Evolutionary conservation across 2,329 filamentous ascomycete genomes (phyloP).

Genomic region (Ophiostoma fasciatum): DNA sequence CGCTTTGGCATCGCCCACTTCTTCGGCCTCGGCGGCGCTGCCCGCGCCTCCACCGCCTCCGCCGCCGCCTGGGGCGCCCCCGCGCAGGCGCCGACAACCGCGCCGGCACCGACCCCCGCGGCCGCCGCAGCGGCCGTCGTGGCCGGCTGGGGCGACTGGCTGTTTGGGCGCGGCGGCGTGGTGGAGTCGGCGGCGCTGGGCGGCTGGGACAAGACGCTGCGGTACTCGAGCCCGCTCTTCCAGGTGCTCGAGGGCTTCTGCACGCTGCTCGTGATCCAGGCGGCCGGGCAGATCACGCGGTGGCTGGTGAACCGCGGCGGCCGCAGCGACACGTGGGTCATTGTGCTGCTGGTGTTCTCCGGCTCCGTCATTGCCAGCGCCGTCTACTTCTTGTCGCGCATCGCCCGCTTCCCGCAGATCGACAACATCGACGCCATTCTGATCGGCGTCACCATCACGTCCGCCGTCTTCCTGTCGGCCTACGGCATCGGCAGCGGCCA

Average conservation of each 20-base stretch:
- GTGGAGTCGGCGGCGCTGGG: slow-evolving; percentile 69
- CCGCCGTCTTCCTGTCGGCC: slow-evolving; percentile 78
- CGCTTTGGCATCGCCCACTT: slow-evolving; percentile 5
- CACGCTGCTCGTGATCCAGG: slow-evolving; percentile 88
- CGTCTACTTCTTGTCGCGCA: slow-evolving; percentile 91
- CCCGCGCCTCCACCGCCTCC: not conserved
- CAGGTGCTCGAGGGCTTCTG: slow-evolving; percentile 94
- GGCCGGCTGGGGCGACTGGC: slow-evolving; percentile 63
- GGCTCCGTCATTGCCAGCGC: slow-evolving; percentile 87
- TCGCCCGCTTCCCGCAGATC: slow-evolving; percentile 85
- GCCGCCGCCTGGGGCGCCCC: not conserved
- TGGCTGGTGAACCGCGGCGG: slow-evolving; percentile 91
- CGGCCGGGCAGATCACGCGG: slow-evolving; percentile 81
- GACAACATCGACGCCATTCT: slow-evolving; percentile 83
- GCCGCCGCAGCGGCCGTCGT: slow-evolving; percentile 23
- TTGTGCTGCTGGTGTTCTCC: slow-evolving; percentile 73
- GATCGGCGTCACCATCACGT: slow-evolving; percentile 85
- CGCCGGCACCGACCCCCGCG: not conserved
- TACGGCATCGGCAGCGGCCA: slow-evolving; percentile 90
- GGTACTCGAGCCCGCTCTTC: slow-evolving; percentile 87
- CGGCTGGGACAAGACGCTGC: slow-evolving; percentile 74
- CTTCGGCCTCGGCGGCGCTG: slow-evolving; percentile 4
- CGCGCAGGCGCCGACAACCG: not conserved
- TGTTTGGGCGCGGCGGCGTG: slow-evolving; percentile 75
- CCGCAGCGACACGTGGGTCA: slow-evolving; percentile 93